phyloP scores from a whole-genome alignment of 1,139 yeast genomes.

The Candida tunisiensis region DNA sequence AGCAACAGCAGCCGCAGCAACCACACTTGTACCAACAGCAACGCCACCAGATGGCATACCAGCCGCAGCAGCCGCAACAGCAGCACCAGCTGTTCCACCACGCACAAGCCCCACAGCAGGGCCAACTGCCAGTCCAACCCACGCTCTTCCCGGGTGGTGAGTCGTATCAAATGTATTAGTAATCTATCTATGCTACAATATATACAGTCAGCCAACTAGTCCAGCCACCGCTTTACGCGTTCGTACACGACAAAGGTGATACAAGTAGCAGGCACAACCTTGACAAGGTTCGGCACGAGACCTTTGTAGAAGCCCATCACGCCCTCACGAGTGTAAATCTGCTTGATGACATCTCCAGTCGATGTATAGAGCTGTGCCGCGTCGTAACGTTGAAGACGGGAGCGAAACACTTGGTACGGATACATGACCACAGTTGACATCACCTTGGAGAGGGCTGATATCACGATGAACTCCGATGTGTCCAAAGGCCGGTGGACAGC shows the following conservation, averaged over 20 bases:
- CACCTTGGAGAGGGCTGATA: conserved; percentile 57
- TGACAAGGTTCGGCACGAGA: conserved; percentile 57
- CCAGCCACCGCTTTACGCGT: conserved; percentile 26
- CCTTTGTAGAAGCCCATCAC: conserved; percentile 64
- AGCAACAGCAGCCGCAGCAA: no score
- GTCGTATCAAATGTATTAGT: no score
- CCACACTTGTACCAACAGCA: no score
- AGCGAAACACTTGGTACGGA: conserved; percentile 71
- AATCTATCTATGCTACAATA: no score
- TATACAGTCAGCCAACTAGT: no score
- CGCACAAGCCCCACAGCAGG: no score
- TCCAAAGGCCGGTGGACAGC: conserved; percentile 4
- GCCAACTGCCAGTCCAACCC: no score
- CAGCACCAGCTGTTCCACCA: no score
- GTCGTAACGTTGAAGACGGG: conserved; percentile 49
- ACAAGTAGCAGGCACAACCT: conserved; percentile 75
- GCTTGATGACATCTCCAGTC: conserved; percentile 12
- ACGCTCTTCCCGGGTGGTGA: no score
- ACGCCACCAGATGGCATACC: no score
- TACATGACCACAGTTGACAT: conserved; percentile 54
- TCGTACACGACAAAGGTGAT: conserved; percentile 84
- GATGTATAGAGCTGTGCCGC: conserved; percentile 11
- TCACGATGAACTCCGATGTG: conserved; percentile 38
- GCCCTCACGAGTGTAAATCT: conserved; percentile 30
- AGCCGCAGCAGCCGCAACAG: no score